Evolutionary conservation across 768 basidiomycete genomes (phyloP).

Genomic region (Phaeotremella fagi): DNA sequence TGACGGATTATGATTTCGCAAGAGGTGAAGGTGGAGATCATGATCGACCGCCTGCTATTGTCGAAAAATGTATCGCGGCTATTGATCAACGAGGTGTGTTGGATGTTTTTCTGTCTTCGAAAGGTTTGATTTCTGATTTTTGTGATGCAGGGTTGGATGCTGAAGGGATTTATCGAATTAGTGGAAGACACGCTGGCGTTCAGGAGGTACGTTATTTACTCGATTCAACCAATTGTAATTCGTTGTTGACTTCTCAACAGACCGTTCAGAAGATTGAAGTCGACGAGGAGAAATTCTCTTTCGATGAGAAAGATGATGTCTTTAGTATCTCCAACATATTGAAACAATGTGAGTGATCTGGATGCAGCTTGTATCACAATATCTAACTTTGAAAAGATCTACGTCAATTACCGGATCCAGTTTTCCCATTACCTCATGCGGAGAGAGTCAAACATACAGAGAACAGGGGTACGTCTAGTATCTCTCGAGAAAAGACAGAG

Average conservation of each 20-base stretch:
- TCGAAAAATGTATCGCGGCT: slow-evolving; percentile 73
- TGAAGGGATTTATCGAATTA: slow-evolving; percentile 47
- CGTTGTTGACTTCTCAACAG: slow-evolving; percentile 49
- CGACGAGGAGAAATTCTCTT: slow-evolving; percentile 69
- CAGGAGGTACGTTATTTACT: slow-evolving; percentile 59
- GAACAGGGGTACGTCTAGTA: slow-evolving; percentile 69
- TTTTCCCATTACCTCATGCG: slow-evolving; percentile 72
- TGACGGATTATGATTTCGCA: slow-evolving; percentile 83
- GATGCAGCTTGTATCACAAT: slow-evolving; percentile 53
- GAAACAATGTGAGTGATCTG: slow-evolving; percentile 53
- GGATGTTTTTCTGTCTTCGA: slow-evolving; percentile 55
- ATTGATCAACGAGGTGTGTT: slow-evolving; percentile 63
- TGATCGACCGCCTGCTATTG: slow-evolving; percentile 60
- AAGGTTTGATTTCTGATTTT: slow-evolving; percentile 1
- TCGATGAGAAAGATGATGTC: slow-evolving; percentile 71
- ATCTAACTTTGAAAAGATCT: slow-evolving; percentile 52
- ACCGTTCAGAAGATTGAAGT: slow-evolving; percentile 81
- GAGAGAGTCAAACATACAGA: slow-evolving; percentile 79
- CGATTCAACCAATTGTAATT: slow-evolving; percentile 3
- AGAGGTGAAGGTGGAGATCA: slow-evolving; percentile 66
- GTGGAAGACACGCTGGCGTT: slow-evolving; percentile 66
- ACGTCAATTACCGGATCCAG: slow-evolving; percentile 80
- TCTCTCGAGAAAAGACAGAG: no score
- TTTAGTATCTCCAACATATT: slow-evolving; percentile 77
- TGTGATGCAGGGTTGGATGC: slow-evolving; percentile 30